These are phyloP conservation scores for Camellia granthamiana DNA, from an alignment of 148 eudicot species.

Conservation along the genomic window DNA sequence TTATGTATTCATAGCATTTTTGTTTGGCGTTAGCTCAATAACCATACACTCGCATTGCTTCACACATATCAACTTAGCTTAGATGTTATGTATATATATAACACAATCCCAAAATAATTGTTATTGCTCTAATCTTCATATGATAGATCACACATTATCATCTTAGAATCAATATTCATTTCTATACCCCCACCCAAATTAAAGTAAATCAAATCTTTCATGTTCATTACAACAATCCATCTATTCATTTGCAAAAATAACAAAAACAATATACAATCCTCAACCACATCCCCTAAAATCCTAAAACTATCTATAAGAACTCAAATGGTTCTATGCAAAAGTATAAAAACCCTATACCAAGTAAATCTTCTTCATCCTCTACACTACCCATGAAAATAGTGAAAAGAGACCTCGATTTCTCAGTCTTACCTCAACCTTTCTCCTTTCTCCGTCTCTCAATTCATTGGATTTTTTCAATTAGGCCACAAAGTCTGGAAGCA, in stretches of 20 bases:
- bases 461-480: conserved; percentile 6
- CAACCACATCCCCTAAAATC: conserved; percentile 26
- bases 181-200: conserved; percentile 18
- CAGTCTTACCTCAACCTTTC: not conserved
- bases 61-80: not conserved
- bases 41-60: too few relatives aligned
- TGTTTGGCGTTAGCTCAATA: too few relatives aligned
- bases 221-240: conserved; percentile 23
- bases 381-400: not conserved
- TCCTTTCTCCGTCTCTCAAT: not conserved
- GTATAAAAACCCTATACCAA: conserved; percentile 26
- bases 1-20: too few relatives aligned
- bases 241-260: conserved; percentile 14
- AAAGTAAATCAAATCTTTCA: not conserved
- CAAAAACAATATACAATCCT: conserved; percentile 60
- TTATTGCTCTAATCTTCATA: not conserved
- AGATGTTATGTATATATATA: too few relatives aligned
- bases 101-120: not conserved
- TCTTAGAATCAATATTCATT: conserved; percentile 14
- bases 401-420: not conserved
- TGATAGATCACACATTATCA: conserved; percentile 7
- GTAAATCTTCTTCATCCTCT: conserved; percentile 8
- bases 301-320: conserved; percentile 34
- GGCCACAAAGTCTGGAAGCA: conserved; percentile 71
- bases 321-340: conserved; percentile 39